Percentiles rank a stretch among this genome's conserved stretches.
These are phyloP conservation scores for Lenwebbia sp. DNA, from an alignment of 345 rosid genomes.

Conservation along the genomic window DNA sequence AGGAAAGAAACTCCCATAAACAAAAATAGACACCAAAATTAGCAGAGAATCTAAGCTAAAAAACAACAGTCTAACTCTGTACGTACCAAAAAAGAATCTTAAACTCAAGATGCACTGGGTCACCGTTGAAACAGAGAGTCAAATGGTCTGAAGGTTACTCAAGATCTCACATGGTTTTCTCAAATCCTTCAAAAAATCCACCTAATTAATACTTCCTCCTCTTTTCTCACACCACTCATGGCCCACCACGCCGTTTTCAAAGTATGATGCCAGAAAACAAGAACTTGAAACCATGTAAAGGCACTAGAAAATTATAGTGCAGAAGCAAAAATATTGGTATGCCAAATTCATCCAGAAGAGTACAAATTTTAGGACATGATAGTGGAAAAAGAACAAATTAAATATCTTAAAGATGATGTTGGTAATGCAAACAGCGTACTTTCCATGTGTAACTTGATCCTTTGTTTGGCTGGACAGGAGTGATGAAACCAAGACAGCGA, in stretches of 20 bases:
- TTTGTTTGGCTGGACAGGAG: slow-evolving; percentile 74
- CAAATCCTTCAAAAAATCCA: background rate
- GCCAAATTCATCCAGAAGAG: background rate
- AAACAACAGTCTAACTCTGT: background rate
- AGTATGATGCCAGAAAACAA: background rate
- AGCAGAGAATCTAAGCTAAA: background rate
- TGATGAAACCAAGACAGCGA: slow-evolving; percentile 53
- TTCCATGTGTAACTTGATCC: slow-evolving; percentile 64
- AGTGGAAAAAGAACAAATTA: background rate
- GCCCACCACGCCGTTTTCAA: background rate
- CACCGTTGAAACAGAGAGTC: background rate
- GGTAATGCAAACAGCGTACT: slow-evolving; percentile 2
- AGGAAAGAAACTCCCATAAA: too few relatives aligned
- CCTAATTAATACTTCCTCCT: background rate
- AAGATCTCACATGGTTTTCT: background rate
- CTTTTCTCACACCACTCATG: background rate
- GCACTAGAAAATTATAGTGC: background rate
- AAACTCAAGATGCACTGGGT: background rate
- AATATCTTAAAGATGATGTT: background rate
- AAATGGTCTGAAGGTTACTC: background rate
- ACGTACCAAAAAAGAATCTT: background rate
- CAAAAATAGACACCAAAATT: background rate
- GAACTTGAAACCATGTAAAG: background rate
- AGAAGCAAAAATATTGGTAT: background rate
- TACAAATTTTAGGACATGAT: background rate